Evolutionary conservation across 1,139 yeast genomes (phyloP).

Genomic region (Eremothecium sinecaudum): DNA sequence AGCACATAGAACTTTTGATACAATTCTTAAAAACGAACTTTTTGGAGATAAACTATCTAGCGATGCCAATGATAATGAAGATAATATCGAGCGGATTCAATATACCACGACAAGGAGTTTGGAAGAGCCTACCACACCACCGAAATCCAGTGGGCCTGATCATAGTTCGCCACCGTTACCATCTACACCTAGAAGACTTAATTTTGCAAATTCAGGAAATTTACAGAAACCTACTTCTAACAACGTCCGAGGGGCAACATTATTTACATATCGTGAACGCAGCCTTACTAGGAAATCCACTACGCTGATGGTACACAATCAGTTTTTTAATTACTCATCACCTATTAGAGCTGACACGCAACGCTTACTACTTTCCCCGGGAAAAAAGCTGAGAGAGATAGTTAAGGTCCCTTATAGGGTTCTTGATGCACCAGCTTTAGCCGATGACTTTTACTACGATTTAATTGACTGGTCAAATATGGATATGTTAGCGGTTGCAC

Average conservation of each 20-base stretch:
- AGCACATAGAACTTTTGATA: constrained; percentile 79
- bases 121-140: constrained; percentile 21
- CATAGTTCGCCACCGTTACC: constrained; percentile 30
- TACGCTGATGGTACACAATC: constrained; percentile 53
- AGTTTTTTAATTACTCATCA: constrained; percentile 55
- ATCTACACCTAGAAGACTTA: constrained; percentile 31
- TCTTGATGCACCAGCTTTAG: constrained; percentile 90
- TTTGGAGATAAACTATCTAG: constrained; percentile 67
- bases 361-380: constrained; percentile 66
- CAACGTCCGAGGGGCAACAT: constrained; percentile 39
- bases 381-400: constrained; percentile 66
- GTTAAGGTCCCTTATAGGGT: constrained; percentile 87
- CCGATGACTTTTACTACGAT: constrained; percentile 88
- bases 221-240: constrained; percentile 41
- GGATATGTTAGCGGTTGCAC: constrained; percentile 81
- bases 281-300: constrained; percentile 50
- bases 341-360: constrained; percentile 90
- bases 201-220: constrained; percentile 15
- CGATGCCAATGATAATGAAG: constrained; percentile 21
- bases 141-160: constrained; percentile 15
- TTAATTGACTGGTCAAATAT: constrained; percentile 94
- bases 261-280: constrained; percentile 66
- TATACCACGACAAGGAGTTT: constrained; percentile 14
- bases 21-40: constrained; percentile 77
- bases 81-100: constrained; percentile 26